Conservation (phyloP, 2,329 filamentous ascomycete genomes). For the Lithohypha guttulata region DNA sequence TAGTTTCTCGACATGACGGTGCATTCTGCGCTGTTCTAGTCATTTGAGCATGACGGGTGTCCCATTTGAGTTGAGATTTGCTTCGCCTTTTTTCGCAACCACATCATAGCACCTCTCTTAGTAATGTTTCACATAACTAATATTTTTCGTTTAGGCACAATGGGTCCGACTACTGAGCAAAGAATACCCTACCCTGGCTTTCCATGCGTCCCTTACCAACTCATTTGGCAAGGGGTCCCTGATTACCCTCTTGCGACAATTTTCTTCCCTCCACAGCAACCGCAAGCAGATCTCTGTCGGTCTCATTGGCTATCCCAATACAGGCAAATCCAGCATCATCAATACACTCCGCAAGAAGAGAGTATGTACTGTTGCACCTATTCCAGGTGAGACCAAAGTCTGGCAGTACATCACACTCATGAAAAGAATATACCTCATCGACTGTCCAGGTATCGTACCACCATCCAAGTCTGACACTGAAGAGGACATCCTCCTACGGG, state of each 20-base stretch:
- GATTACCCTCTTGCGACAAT: conserved; percentile 85
- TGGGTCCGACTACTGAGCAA: conserved; percentile 86
- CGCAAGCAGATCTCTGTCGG: conserved; percentile 93
- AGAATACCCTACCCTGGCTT: conserved; percentile 86
- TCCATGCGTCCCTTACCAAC: conserved; percentile 90
- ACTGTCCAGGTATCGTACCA: conserved; percentile 92
- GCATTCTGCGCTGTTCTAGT: conserved; percentile 70
- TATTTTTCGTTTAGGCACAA: conserved; percentile 54
- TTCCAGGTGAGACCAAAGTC: conserved; percentile 92
- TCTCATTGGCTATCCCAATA: conserved; percentile 82
- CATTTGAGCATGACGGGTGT: conserved; percentile 66
- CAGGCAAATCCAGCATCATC: conserved; percentile 93
- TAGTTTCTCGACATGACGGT: conserved; percentile 10
- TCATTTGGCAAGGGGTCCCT: conserved; percentile 92
- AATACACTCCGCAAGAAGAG: conserved; percentile 93
- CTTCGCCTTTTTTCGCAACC: conserved; percentile 49
- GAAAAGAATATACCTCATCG: conserved; percentile 90
- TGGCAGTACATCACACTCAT: conserved; percentile 97
- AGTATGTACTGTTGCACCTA: conserved; percentile 84
- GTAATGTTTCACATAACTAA: conserved; percentile 87
- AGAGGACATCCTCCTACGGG: conserved; percentile 77
- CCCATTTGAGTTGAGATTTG: conserved; percentile 96
- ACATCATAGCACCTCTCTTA: conserved; percentile 79
- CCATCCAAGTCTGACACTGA: conserved; percentile 75
- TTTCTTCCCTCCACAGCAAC: conserved; percentile 76